Percentiles rank a stretch among this genome's conserved stretches.
These are phyloP conservation scores for Schoenoplectus tabernaemontani DNA, from an alignment of 202 grass and related monocot genomes.

Conservation along the genomic window DNA sequence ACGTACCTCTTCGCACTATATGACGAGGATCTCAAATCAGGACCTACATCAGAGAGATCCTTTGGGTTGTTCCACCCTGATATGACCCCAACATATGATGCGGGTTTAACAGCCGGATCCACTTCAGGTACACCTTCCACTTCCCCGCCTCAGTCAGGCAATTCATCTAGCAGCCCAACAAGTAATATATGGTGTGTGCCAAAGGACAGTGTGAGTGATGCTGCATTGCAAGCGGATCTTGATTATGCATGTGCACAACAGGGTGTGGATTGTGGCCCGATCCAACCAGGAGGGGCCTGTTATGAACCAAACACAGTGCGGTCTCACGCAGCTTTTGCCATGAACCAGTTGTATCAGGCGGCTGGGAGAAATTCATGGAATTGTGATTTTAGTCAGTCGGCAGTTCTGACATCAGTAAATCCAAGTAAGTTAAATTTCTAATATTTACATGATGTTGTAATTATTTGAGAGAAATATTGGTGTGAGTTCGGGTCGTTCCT, in stretches of 20 bases:
- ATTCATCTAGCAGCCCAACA: slow-evolving; percentile 1
- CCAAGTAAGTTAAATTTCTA: slow-evolving; percentile 54
- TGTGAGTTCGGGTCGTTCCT: background rate
- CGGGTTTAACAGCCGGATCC: slow-evolving; percentile 32
- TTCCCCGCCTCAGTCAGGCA: background rate
- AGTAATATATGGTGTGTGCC: slow-evolving; percentile 76
- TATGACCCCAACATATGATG: slow-evolving; percentile 60
- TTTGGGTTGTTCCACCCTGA: slow-evolving; percentile 87
- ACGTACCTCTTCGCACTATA: slow-evolving; percentile 96
- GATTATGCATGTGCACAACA: slow-evolving; percentile 76
- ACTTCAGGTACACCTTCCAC: background rate
- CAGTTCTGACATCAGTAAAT: slow-evolving; percentile 52
- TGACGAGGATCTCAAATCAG: slow-evolving; percentile 94
- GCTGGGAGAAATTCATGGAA: slow-evolving; percentile 49
- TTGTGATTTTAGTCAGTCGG: slow-evolving; percentile 77
- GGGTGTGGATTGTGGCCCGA: slow-evolving; percentile 63
- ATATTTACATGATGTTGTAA: background rate
- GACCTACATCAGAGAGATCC: slow-evolving; percentile 61
- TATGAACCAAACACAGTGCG: slow-evolving; percentile 78
- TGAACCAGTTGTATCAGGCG: slow-evolving; percentile 88
- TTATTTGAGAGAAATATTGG: background rate
- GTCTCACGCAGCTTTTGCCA: slow-evolving; percentile 83
- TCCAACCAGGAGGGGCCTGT: slow-evolving; percentile 72
- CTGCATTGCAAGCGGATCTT: slow-evolving; percentile 57
- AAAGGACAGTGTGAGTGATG: slow-evolving; percentile 40